phyloP scores from a whole-genome alignment of 257 asterid genomes.

The Lycium barbarum region DNA sequence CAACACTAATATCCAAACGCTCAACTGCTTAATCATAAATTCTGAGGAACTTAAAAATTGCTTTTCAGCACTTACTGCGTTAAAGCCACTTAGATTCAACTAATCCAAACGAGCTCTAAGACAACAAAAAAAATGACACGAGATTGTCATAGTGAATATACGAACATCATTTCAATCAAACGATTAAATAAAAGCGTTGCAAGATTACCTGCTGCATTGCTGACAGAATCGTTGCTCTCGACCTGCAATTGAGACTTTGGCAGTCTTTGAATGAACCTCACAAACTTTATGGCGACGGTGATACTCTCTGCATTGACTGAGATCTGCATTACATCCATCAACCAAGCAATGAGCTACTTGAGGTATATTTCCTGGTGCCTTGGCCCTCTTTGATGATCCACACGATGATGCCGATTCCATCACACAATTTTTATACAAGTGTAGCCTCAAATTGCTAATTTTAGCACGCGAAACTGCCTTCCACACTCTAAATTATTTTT shows the following conservation, averaged over 20 bases:
- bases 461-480: background rate
- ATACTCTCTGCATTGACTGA: constrained; percentile 81
- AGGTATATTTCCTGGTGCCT: constrained; percentile 53
- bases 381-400: constrained; percentile 75
- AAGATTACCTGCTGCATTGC: constrained; percentile 86
- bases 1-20: no score
- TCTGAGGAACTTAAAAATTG: no score
- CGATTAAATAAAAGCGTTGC: background rate
- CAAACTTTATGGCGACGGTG: constrained; percentile 93
- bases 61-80: no score
- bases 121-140: background rate
- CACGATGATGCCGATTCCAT: constrained; percentile 72
- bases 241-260: constrained; percentile 75
- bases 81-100: no score
- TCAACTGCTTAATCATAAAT: no score
- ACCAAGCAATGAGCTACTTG: constrained; percentile 79
- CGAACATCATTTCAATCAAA: background rate
- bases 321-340: constrained; percentile 87
- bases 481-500: constrained; percentile 18
- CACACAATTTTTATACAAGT: constrained; percentile 4
- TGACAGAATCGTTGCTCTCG: constrained; percentile 91
- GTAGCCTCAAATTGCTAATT: background rate
- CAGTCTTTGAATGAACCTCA: constrained; percentile 79
- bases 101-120: no score
- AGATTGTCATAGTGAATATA: background rate